Conservation (phyloP, 75 land plant genomes). For the Pinus tabuliformis region DNA sequence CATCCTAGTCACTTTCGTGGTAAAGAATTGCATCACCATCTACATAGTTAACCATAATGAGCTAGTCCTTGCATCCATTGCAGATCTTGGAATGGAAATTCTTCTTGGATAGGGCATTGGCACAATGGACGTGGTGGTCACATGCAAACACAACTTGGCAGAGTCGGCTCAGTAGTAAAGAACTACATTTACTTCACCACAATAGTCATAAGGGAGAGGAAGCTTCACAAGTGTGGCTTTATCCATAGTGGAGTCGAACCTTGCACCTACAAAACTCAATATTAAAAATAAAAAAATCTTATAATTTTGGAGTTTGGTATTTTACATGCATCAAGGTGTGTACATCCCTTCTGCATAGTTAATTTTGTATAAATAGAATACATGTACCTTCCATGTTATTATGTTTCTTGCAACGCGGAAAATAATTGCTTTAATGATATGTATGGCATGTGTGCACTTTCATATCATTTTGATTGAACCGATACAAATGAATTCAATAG, state of each 20-base stretch:
- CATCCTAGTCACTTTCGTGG: conserved; percentile 67
- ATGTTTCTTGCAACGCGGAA: neutral
- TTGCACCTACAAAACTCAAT: neutral
- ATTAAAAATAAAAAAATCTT: neutral
- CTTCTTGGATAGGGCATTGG: too few species aligned
- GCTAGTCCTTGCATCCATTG: conserved; percentile 46
- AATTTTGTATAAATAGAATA: neutral
- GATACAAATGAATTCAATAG: neutral
- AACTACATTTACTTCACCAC: too few species aligned
- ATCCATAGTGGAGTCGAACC: too few species aligned
- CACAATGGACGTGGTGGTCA: too few species aligned
- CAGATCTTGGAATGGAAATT: too few species aligned
- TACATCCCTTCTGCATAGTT: too few species aligned
- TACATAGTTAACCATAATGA: conserved; percentile 53
- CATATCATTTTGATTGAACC: neutral
- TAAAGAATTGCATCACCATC: conserved; percentile 49
- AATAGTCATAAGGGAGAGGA: too few species aligned
- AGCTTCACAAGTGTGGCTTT: too few species aligned
- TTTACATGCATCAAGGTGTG: too few species aligned
- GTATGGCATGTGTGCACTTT: neutral
- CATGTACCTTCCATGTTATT: neutral
- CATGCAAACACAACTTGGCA: too few species aligned
- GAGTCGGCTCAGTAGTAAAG: too few species aligned
- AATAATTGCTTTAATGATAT: neutral
- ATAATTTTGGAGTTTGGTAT: too few species aligned